Evolutionary conservation across 1,284 basidiomycete species (phyloP), one percentile per base, ranked within the genome.

Genomic region (Ustilago loliicola): DNA sequence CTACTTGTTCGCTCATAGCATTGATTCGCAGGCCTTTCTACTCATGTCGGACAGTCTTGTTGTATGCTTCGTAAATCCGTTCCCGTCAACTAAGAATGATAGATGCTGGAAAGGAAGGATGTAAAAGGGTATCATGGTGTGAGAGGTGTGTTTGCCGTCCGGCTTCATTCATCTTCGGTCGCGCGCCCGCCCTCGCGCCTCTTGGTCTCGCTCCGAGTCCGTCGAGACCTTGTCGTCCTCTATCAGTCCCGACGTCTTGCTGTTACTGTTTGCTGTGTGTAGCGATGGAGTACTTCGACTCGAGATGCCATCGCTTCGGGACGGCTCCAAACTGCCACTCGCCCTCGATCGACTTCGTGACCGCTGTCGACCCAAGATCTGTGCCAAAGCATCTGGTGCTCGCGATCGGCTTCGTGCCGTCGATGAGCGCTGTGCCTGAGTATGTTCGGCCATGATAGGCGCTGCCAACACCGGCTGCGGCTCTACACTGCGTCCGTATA

Each of bases 301-400:
- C 2, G 58, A 11, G 19, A n/a, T 32, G n/a, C 36, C 47, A 21
- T 61, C 61, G 4, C 42, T 9, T 2, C 34, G 53, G n/a, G 53
- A 40, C 17, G 57, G 30, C 19, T 60, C 68, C 36, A 30, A 7
- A 23, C 58, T 29, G 27, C 34, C 23, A 7, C 61, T 50, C 5
- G 38, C 58, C 15, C 75, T 25, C n/a, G 75, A 66, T 1, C 76
- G 71, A 58, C 76, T 78, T 19, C 57, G 42, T 25, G 76, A 73
- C 7, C 76, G 54, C 15, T 69, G 61, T 21, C 73, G n/a, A 23
- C 67, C 72, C 38, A 81, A 54, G 29, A 79, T 72, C 57, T 79
- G 67, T 21, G 77, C 66, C 29, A 81, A 50, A 1, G 80, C 80
- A 27, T 81, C 80, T 0, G 80, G 80, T 2, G 80, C 80, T 9